Conservation (phyloP, 2,329 filamentous ascomycete species). For the Amauroascus niger region DNA sequence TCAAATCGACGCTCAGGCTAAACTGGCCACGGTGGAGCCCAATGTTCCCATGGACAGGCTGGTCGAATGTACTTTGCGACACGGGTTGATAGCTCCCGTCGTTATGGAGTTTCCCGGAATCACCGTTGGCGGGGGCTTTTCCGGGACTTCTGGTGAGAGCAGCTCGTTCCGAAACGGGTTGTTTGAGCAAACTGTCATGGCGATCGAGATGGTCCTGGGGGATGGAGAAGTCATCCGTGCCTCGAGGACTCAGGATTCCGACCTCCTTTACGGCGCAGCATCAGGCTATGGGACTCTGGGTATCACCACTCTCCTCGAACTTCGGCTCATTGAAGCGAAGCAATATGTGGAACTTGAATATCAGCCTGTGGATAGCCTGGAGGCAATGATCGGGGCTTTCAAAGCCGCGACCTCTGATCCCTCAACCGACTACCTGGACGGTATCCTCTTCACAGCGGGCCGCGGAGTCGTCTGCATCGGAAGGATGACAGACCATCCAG, state of each 20-base stretch:
- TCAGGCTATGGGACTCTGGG: slow-evolving; percentile 53
- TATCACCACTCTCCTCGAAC: slow-evolving; percentile 51
- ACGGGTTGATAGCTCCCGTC: slow-evolving; percentile 52
- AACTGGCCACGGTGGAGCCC: slow-evolving; percentile 57
- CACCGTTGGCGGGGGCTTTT: slow-evolving; percentile 57
- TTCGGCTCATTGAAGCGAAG: slow-evolving; percentile 47
- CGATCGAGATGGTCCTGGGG: slow-evolving; percentile 54
- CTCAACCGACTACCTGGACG: slow-evolving; percentile 57
- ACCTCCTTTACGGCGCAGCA: slow-evolving; percentile 51
- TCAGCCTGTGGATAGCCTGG: slow-evolving; percentile 43
- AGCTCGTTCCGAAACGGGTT: slow-evolving; percentile 57
- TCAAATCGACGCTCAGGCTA: slow-evolving; percentile 44
- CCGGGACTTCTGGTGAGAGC: slow-evolving; percentile 58
- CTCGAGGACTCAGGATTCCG: slow-evolving; percentile 39
- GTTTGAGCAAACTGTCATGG: slow-evolving; percentile 54
- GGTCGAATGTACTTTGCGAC: slow-evolving; percentile 46
- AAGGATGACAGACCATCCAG: slow-evolving; percentile 39
- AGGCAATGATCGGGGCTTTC: slow-evolving; percentile 43
- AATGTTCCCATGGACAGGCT: slow-evolving; percentile 61
- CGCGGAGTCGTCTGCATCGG: slow-evolving; percentile 52
- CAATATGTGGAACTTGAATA: slow-evolving; percentile 55
- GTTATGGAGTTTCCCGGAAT: slow-evolving; percentile 66
- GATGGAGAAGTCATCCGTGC: slow-evolving; percentile 47
- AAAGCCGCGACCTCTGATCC: slow-evolving; percentile 36
- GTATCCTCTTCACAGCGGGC: slow-evolving; percentile 49